Percentiles rank a stretch among this genome's conserved stretches.
Conservation (phyloP, 2,329 filamentous ascomycete species). For the Emydomyces testavorans region DNA sequence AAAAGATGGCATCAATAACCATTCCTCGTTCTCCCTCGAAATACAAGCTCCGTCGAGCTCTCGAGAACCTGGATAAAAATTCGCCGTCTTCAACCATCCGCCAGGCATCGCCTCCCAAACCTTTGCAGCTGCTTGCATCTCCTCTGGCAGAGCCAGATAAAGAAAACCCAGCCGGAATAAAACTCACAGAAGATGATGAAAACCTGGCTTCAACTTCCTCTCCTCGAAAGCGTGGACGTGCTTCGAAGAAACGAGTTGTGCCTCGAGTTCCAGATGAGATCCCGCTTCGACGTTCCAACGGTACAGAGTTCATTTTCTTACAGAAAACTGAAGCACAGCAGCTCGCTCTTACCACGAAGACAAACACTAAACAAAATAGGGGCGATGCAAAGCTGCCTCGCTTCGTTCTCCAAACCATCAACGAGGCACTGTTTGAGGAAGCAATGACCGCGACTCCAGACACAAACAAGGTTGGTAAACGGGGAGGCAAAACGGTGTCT, state of each 20-base stretch:
- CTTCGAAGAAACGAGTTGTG: conserved; percentile 8
- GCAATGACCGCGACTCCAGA: background rate
- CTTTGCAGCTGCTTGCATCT: conserved; percentile 13
- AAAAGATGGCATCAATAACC: background rate
- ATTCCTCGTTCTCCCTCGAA: conserved; percentile 1
- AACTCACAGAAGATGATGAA: conserved; percentile 15
- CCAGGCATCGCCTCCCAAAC: conserved; percentile 24
- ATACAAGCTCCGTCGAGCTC: conserved; percentile 21
- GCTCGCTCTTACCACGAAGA: conserved; percentile 31
- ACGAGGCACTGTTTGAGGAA: background rate
- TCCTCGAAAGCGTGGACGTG: conserved; percentile 1
- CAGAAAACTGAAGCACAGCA: conserved; percentile 34
- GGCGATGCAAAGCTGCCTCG: conserved; percentile 29
- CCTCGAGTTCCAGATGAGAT: conserved; percentile 29
- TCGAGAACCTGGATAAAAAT: conserved; percentile 31
- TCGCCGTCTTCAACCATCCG: conserved; percentile 26
- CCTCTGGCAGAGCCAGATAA: conserved; percentile 12
- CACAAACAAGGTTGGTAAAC: conserved; percentile 9
- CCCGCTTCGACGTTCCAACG: conserved; percentile 35
- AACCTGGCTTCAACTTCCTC: conserved; percentile 21
- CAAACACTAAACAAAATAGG: conserved; percentile 35
- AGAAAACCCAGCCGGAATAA: conserved; percentile 17
- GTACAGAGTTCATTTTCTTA: conserved; percentile 36
- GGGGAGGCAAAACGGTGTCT: conserved; percentile 25
- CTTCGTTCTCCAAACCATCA: conserved; percentile 12